Evolutionary conservation across 495 filamentous ascomycete species (phyloP).

Genomic region (Pyronema domesticum): DNA sequence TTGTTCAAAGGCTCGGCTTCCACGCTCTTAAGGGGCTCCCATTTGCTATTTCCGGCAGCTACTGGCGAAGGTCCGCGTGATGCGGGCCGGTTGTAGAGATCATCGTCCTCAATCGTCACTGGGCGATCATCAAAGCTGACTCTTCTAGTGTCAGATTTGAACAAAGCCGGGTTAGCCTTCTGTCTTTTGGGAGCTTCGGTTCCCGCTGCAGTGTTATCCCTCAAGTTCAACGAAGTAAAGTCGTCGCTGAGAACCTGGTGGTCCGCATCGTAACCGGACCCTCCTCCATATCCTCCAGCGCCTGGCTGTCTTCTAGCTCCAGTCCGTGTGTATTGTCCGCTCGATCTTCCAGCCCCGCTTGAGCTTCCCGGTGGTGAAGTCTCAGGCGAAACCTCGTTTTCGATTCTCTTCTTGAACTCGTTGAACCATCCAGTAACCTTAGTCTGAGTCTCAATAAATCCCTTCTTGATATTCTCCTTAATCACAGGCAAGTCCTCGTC

Average conservation of each 20-base stretch:
- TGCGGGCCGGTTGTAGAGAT: slow-evolving; percentile 38
- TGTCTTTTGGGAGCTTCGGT: slow-evolving; percentile 35
- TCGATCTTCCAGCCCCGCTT: background rate
- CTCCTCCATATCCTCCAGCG: slow-evolving; percentile 29
- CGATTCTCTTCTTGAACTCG: slow-evolving; percentile 74
- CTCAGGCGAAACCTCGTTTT: slow-evolving; percentile 48
- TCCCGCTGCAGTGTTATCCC: slow-evolving; percentile 35
- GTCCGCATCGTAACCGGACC: slow-evolving; percentile 74
- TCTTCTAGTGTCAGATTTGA: slow-evolving; percentile 54
- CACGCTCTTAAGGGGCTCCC: slow-evolving; percentile 80
- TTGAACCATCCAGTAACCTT: slow-evolving; percentile 88
- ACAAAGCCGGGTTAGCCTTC: slow-evolving; percentile 61
- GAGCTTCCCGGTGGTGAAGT: slow-evolving; percentile 14
- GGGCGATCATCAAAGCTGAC: slow-evolving; percentile 65
- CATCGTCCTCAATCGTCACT: slow-evolving; percentile 41
- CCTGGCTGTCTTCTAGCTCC: background rate
- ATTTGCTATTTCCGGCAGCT: slow-evolving; percentile 45
- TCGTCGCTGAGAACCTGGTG: slow-evolving; percentile 78
- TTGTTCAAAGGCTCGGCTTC: slow-evolving; percentile 84
- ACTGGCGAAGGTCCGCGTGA: slow-evolving; percentile 21
- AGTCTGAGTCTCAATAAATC: slow-evolving; percentile 82
- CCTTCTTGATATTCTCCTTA: slow-evolving; percentile 80
- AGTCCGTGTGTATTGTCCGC: slow-evolving; percentile 15
- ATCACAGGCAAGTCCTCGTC: slow-evolving; percentile 81
- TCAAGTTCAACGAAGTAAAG: slow-evolving; percentile 73